Conservation (phyloP, 352 stramenopile genomes). For the Phytophthora meadii region DNA sequence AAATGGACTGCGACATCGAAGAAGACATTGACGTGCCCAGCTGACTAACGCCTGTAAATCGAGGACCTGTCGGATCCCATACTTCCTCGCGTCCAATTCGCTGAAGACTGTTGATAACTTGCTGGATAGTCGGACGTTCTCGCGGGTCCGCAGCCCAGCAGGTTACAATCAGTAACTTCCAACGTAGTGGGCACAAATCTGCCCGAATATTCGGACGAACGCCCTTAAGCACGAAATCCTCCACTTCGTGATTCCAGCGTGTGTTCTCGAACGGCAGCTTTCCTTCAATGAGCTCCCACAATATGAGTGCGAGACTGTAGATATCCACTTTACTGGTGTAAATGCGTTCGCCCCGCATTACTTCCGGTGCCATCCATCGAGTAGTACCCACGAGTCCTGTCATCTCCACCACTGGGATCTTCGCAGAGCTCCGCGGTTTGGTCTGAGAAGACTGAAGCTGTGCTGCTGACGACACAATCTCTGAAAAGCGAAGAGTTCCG, state of each 20-base stretch:
- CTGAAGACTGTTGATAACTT: constrained; percentile 87
- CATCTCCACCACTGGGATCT: constrained; percentile 69
- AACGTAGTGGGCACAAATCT: constrained; percentile 77
- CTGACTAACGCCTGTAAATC: constrained; percentile 67
- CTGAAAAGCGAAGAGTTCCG: constrained; percentile 84
- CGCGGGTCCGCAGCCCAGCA: constrained; percentile 89
- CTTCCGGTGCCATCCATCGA: constrained; percentile 90
- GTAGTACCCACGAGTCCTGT: constrained; percentile 89
- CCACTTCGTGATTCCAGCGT: constrained; percentile 88
- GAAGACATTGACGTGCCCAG: constrained; percentile 56
- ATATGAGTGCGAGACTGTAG: constrained; percentile 86
- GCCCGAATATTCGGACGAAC: constrained; percentile 70
- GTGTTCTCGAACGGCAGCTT: constrained; percentile 84
- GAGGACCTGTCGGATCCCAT: constrained; percentile 64
- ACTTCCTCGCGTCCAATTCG: constrained; percentile 82
- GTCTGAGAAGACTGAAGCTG: constrained; percentile 54
- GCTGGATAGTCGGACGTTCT: constrained; percentile 84
- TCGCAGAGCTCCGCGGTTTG: constrained; percentile 25
- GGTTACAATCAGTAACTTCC: constrained; percentile 77
- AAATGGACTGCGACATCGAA: constrained; percentile 50
- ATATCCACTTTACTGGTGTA: constrained; percentile 93
- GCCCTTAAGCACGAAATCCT: constrained; percentile 79
- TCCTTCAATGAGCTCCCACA: constrained; percentile 90
- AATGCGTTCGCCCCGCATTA: constrained; percentile 85
- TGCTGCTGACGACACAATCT: constrained; percentile 78